Conservation (phyloP, 176 grass and related monocot species). For the Metroxylon sagu region DNA sequence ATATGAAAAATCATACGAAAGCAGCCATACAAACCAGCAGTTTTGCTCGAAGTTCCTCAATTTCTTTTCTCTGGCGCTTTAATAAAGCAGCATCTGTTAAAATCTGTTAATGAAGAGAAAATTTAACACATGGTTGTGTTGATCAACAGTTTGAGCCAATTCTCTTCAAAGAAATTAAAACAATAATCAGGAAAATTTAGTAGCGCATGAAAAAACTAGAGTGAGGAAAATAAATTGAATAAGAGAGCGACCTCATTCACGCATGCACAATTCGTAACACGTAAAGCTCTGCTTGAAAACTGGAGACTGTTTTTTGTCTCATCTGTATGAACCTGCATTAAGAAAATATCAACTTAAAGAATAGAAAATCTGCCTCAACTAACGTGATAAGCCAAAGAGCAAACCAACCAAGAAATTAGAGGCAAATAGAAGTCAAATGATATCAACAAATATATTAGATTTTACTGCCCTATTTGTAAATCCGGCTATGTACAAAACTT, state of each 20-base stretch:
- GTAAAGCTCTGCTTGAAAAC: conserved; percentile 84
- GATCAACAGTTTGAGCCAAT: neutral
- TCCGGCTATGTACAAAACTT: no score
- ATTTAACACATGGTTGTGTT: no score
- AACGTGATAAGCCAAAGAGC: no score
- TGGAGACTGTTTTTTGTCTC: conserved; percentile 95
- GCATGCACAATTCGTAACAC: conserved; percentile 77
- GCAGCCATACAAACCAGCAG: conserved; percentile 32
- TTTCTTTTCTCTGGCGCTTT: conserved; percentile 86
- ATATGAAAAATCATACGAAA: conserved; percentile 2
- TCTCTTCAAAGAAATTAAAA: neutral
- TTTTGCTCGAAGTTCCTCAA: conserved; percentile 86
- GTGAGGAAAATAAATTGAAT: neutral
- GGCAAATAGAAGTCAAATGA: no score
- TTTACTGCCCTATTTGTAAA: no score
- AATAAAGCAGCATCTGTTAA: conserved; percentile 93
- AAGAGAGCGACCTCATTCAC: conserved; percentile 66
- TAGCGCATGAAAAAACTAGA: neutral
- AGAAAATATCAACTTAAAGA: conserved; percentile 9
- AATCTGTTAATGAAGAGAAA: conserved; percentile 41
- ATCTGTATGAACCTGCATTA: conserved; percentile 60
- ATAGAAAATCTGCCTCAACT: neutral
- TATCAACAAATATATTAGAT: no score
- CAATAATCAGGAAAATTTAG: neutral
- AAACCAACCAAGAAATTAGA: no score